Base-by-base conservation (phyloP, 2,329 filamentous ascomycete genomes). In the Cladosporium sp. region DNA sequence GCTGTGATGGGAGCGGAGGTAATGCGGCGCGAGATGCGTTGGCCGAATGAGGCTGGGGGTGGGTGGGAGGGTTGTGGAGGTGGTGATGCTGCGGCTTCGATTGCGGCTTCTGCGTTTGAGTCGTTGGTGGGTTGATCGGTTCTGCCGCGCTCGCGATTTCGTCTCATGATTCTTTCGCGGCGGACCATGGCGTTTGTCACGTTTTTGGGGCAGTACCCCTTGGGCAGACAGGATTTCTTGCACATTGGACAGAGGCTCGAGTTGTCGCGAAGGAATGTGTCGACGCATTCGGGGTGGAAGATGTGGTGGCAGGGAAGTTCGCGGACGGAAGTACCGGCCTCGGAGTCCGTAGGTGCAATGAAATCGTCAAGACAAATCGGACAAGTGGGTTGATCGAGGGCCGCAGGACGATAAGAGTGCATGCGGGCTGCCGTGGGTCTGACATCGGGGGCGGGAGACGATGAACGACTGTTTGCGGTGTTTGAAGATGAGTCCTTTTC, bases 181-280 rank as follows among this genome's bases (percentile, higher is more conserved):
- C 87, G 83, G 5, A 94, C 90, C 86, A 95, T 95, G 13, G 79
- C 78, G 59, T 95, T 93, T 4, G 89, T 94, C 36, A 94, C 83
- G 15, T 76, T 76, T 0, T 73, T 70, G 0, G 74, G 72, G 53
- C 73, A 76, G 46, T 69, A 77, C 15, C 75, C 88, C 72, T 59
- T 66, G 61, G 91, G 90, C 1, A 96, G 71, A 61, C 91, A 88
- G 43, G 80, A 87, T 53, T 84, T 80, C 67, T 95, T 96, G 74
- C 93, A 98, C 59, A 95, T 75, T 0, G 93, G 92, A 62, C 93
- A 98, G 2, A 96, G 76, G 15, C 88, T 94, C 63, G 87, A 94
- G 63, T 85, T 85, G 49, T 83, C 77, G 38, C 78, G 76, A 11
- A 97, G 74, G 60, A 93, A 95, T 18, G 84, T 79, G 62, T 97